A percentile compares a stretch with the other conserved stretches of the same genome.
phyloP scores from a whole-genome alignment of 2,329 filamentous ascomycete species.

The Ramularia collo-cygni region DNA sequence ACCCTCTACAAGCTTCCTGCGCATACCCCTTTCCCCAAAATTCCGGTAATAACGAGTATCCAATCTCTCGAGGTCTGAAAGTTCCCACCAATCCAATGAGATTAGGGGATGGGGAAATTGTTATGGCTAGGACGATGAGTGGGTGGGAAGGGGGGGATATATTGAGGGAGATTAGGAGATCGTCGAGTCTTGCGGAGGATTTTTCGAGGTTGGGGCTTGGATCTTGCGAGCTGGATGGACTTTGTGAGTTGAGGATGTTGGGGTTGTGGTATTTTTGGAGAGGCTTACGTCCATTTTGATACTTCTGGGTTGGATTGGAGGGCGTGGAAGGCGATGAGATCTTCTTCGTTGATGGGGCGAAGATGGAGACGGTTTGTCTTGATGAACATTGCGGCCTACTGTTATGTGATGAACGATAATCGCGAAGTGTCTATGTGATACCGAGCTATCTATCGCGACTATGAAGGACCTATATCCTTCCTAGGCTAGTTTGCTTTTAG shows the following conservation, averaged over 20 bases:
- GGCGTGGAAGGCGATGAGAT: slow-evolving; percentile 12
- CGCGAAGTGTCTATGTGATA: too few relatives aligned
- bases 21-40: slow-evolving; percentile 16
- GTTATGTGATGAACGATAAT: too few relatives aligned
- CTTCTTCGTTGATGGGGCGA: slow-evolving; percentile 9
- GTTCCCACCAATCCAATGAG: slow-evolving; percentile 16
- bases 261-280: background rate
- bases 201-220: slow-evolving; percentile 8
- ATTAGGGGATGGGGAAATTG: slow-evolving; percentile 3
- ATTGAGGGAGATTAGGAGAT: slow-evolving; percentile 15
- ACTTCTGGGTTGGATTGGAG: slow-evolving; percentile 14
- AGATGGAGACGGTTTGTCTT: slow-evolving; percentile 11
- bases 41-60: slow-evolving; percentile 15
- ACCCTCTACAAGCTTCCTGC: slow-evolving; percentile 11
- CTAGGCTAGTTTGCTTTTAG: too few relatives aligned
- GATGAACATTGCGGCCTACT: slow-evolving; percentile 11
- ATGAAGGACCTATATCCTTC: too few relatives aligned
- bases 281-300: slow-evolving; percentile 13
- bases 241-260: background rate
- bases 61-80: slow-evolving; percentile 16
- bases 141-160: slow-evolving; percentile 4
- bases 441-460: too few relatives aligned
- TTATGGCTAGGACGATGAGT: slow-evolving; percentile 14
- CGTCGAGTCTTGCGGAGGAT: slow-evolving; percentile 16
- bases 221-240: slow-evolving; percentile 15